Evolutionary conservation across 1,139 yeast species (phyloP).

Genomic region (Saccharomyces hybrid): DNA sequence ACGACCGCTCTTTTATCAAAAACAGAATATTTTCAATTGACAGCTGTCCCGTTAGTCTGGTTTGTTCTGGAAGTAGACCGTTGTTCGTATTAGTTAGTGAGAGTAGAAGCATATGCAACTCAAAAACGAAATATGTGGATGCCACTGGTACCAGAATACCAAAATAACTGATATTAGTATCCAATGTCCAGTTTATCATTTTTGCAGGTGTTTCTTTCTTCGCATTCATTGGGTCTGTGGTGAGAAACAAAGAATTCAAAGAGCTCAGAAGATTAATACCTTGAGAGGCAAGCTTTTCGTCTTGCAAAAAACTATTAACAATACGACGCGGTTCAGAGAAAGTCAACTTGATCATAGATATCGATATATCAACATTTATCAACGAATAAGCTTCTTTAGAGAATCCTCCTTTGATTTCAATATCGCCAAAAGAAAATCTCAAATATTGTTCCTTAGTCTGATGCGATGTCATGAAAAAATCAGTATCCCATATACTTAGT

Average conservation of each 20-base stretch:
- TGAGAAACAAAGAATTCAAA: slow-evolving; percentile 8
- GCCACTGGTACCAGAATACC: slow-evolving; percentile 28
- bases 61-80: slow-evolving; percentile 3
- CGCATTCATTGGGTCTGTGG: background rate
- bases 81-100: slow-evolving; percentile 16
- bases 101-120: slow-evolving; percentile 20
- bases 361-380: slow-evolving; percentile 15
- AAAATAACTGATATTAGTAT: slow-evolving; percentile 19
- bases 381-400: slow-evolving; percentile 4
- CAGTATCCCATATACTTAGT: slow-evolving; percentile 20
- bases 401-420: slow-evolving; percentile 14
- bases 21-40: slow-evolving; percentile 25
- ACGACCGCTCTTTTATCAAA: slow-evolving; percentile 24
- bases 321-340: slow-evolving; percentile 26
- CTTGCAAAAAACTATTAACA: slow-evolving; percentile 21
- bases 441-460: slow-evolving; percentile 25
- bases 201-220: background rate
- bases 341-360: slow-evolving; percentile 23
- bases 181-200: slow-evolving; percentile 14
- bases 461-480: slow-evolving; percentile 21
- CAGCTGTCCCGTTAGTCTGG: slow-evolving; percentile 18
- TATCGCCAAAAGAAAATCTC: slow-evolving; percentile 21
- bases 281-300: slow-evolving; percentile 20
- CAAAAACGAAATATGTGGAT: slow-evolving; percentile 25
- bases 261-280: slow-evolving; percentile 15